phyloP scores from a whole-genome alignment of 202 grass and related monocot species.

The Digitaria exilis region DNA sequence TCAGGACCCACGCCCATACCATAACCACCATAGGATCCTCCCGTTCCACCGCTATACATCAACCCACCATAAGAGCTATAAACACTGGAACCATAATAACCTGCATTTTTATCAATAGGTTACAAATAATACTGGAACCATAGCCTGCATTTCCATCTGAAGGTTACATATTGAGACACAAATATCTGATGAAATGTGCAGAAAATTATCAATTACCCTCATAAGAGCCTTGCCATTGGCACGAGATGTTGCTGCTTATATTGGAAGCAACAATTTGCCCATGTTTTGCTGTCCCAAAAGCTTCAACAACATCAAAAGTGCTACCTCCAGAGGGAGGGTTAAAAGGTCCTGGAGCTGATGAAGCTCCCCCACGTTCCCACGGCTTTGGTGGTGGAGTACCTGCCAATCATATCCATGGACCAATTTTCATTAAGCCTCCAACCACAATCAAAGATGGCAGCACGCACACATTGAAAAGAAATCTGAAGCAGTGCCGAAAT shows the following conservation, averaged over 20 bases:
- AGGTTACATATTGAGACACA: not conserved
- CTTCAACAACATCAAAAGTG: slow-evolving; percentile 76
- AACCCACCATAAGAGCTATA: slow-evolving; percentile 65
- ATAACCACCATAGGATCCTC: slow-evolving; percentile 56
- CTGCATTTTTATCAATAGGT: slow-evolving; percentile 45
- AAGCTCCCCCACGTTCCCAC: slow-evolving; percentile 64
- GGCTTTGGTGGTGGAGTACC: slow-evolving; percentile 75
- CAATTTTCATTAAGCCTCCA: not conserved
- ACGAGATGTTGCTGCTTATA: slow-evolving; percentile 48
- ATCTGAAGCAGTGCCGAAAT: not conserved
- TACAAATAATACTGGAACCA: slow-evolving; percentile 40
- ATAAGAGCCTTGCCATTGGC: slow-evolving; percentile 70
- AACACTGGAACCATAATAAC: slow-evolving; percentile 72
- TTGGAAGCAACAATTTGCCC: slow-evolving; percentile 55
- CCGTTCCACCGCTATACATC: slow-evolving; percentile 58
- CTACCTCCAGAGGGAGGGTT: slow-evolving; percentile 73
- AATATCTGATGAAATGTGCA: not conserved
- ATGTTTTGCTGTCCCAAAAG: slow-evolving; percentile 80
- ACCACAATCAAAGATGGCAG: not conserved
- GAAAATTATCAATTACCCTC: slow-evolving; percentile 41
- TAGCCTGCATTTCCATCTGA: slow-evolving; percentile 57
- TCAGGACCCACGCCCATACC: slow-evolving; percentile 56
- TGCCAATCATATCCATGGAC: slow-evolving; percentile 37
- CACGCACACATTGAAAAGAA: not conserved
- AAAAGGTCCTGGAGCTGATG: slow-evolving; percentile 68